Base-by-base conservation (phyloP, 1,284 basidiomycete species). In the Trichosporon asahii region DNA sequence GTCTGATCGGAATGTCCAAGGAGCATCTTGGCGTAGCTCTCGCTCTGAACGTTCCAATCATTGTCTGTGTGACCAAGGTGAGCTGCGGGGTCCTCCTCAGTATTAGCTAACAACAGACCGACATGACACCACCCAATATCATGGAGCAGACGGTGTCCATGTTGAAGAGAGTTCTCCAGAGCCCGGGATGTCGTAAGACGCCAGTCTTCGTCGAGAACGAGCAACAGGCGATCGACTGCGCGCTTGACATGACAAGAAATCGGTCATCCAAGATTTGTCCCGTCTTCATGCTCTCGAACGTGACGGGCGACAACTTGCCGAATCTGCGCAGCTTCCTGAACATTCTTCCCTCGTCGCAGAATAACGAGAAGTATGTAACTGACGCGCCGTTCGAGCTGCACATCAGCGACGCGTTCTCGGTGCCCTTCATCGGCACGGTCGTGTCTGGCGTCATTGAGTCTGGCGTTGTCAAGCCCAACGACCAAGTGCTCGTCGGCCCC, bases 1-100 rank as follows among this genome's bases (percentile, higher is more conserved):
- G 88, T 0, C 82, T 99, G 65, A 97, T 98, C 70, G 97, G 97
- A 63, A 98, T 98, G 96, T 95, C 93, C 31, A 98, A 98, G 74
- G 94, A 96, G 81, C 96, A 98, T 83, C 86, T 98, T 14, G 94
- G 96, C 1, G 95, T 99, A 69, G 91, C 96, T 0, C 86, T 99
- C 0, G 96, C 96, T 1, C 85, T 99, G 64, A 93, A 91, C 76
- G 92, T 99, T 1, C 96, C 96, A 1, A 91, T 99, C 40, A 89
- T 95, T 4, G 92, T 97, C 31, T 94, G 94, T 81, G 91, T 98
- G 66, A 98, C 95, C 15, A 98, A 98, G 87, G 93, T 92, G 70
- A 69, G 79, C 70, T 40, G 11, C 57, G 21, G 31, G 9, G 31
- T 15, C 71, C 15, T n/a, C n/a, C 64, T 12, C 11, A n/a, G n/a